These are phyloP conservation scores for Neurospora sp. DNA, from an alignment of 495 filamentous ascomycete genomes.

Conservation along the genomic window DNA sequence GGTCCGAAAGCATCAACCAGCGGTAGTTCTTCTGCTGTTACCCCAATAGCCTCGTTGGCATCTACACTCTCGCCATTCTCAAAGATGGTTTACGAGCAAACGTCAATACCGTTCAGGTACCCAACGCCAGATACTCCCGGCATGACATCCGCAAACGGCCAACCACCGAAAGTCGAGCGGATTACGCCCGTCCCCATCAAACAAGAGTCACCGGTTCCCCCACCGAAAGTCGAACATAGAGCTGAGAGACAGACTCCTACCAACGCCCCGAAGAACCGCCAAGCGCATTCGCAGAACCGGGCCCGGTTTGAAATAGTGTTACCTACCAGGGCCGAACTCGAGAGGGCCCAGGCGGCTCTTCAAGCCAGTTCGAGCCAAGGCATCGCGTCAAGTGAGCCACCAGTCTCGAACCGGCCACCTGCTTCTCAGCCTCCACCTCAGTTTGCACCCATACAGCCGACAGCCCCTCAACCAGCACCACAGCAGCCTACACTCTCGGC, in stretches of 20 bases:
- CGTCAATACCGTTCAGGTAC: constrained; percentile 27
- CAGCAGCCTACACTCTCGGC: background rate
- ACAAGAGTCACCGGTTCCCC: constrained; percentile 5
- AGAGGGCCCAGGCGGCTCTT: constrained; percentile 5
- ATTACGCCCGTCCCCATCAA: constrained; percentile 9
- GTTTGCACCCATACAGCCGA: background rate
- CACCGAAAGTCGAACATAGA: constrained; percentile 11
- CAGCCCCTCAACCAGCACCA: background rate
- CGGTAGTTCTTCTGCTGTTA: constrained; percentile 7
- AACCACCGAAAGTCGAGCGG: background rate
- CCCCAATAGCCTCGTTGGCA: constrained; percentile 10
- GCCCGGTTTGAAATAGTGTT: constrained; percentile 22
- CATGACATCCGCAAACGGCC: constrained; percentile 7
- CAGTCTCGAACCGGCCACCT: background rate
- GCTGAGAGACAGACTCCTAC: constrained; percentile 1
- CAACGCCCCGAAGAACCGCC: constrained; percentile 8
- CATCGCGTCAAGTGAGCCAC: background rate
- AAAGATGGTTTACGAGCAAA: constrained; percentile 35
- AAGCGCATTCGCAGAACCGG: constrained; percentile 19
- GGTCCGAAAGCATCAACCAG: constrained; percentile 18
- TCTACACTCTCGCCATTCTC: constrained; percentile 32
- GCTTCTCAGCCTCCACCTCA: background rate
- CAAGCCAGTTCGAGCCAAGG: background rate
- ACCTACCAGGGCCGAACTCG: constrained; percentile 24
- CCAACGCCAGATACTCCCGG: constrained; percentile 23